Evolutionary conservation across 345 rosid species (phyloP).

Genomic region (Boechera stricta): DNA sequence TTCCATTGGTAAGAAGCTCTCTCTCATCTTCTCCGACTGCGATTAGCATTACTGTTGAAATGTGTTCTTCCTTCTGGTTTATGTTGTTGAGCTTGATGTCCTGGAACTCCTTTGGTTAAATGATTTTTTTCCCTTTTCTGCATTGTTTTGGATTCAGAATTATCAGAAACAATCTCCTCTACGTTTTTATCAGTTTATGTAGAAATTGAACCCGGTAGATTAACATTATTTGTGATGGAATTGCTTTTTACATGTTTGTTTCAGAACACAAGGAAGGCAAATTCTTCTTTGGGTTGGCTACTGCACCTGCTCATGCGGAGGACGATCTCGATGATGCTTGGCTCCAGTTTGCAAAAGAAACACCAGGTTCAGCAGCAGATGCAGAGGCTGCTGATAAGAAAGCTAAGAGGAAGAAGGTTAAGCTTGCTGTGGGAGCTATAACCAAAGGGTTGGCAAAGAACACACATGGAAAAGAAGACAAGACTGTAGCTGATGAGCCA

Average conservation of each 20-base stretch:
- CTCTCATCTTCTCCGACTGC: conserved; percentile 5
- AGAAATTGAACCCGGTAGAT: neutral
- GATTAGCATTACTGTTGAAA: conserved; percentile 3
- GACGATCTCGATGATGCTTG: conserved; percentile 92
- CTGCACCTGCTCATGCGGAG: conserved; percentile 96
- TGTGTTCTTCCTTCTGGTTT: neutral
- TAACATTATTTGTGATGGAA: neutral
- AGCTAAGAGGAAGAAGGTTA: conserved; percentile 50
- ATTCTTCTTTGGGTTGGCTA: conserved; percentile 98
- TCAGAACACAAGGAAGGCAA: conserved; percentile 44
- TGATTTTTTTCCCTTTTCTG: neutral
- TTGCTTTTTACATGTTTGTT: neutral
- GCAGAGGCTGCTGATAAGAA: conserved; percentile 62
- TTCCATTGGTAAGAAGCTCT: conserved; percentile 47
- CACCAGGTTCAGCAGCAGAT: conserved; percentile 51
- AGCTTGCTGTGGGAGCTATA: conserved; percentile 90
- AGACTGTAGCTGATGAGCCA: conserved; percentile 42
- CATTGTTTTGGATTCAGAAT: neutral
- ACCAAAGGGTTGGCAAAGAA: conserved; percentile 74
- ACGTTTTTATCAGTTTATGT: neutral
- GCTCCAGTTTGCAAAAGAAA: conserved; percentile 86
- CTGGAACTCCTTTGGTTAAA: neutral
- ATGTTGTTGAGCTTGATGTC: neutral
- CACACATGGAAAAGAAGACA: conserved; percentile 48
- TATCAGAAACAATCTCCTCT: neutral